phyloP scores from a whole-genome alignment of 2,329 filamentous ascomycete genomes.

The Trichoderma guizhouense region DNA sequence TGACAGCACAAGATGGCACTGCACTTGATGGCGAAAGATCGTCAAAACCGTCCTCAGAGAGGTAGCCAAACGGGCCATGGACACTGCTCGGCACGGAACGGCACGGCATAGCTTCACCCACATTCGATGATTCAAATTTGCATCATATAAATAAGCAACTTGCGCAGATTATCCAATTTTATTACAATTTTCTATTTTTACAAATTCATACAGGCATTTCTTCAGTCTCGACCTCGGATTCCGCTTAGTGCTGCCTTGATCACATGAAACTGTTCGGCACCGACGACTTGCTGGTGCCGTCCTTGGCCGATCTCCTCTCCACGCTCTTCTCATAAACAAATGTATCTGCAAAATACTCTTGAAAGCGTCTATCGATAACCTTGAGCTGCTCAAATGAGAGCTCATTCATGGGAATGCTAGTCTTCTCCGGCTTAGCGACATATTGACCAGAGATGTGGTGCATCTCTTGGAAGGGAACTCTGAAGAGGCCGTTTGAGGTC shows the following conservation, averaged over 20 bases:
- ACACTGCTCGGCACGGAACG: not conserved
- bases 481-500: not conserved
- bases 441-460: conserved; percentile 73
- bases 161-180: not conserved
- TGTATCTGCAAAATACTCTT: conserved; percentile 63
- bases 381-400: conserved; percentile 62
- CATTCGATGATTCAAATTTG: not conserved
- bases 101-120: not conserved
- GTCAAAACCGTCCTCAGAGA: not conserved
- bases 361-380: conserved; percentile 66
- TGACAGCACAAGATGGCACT: not conserved
- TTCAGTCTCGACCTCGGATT: not conserved
- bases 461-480: conserved; percentile 62
- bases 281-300: conserved; percentile 64
- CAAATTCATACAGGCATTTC: not conserved
- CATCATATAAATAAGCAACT: too few species aligned
- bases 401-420: conserved; percentile 65
- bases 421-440: conserved; percentile 36
- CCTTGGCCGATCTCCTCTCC: conserved; percentile 71
- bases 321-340: conserved; percentile 83
- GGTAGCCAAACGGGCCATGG: not conserved
- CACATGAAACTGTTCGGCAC: conserved; percentile 63
- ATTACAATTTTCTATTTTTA: not conserved
- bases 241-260: conserved; percentile 30
- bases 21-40: not conserved